Conservation (phyloP, 805 yeast genomes). For the Cyberlindnera suaveolens region DNA sequence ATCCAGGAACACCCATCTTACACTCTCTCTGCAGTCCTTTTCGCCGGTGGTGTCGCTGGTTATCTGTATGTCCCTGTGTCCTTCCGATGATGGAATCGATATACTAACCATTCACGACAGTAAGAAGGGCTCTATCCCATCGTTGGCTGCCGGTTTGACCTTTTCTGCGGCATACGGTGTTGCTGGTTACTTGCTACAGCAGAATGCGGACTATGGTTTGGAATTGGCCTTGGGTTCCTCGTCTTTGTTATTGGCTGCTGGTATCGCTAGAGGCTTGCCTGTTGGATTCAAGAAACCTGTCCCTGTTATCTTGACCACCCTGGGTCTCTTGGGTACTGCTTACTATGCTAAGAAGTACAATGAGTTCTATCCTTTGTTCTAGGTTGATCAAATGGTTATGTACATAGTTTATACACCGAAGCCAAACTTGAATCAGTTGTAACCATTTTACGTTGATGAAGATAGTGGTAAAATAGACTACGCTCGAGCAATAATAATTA, state of each 20-base stretch:
- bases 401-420: neutral
- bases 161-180: constrained; percentile 55
- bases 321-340: constrained; percentile 58
- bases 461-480: too few species aligned
- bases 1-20: constrained; percentile 68
- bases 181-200: constrained; percentile 68
- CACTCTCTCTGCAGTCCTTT: constrained; percentile 62
- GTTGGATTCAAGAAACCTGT: constrained; percentile 63
- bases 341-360: constrained; percentile 74
- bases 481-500: too few species aligned
- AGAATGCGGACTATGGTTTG: constrained; percentile 74
- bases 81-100: too few species aligned
- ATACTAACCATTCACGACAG: neutral
- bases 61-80: constrained; percentile 34
- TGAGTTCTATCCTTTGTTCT: constrained; percentile 49
- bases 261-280: constrained; percentile 62
- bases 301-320: constrained; percentile 55
- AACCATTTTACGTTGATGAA: too few species aligned
- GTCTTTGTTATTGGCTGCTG: constrained; percentile 58
- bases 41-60: constrained; percentile 69
- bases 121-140: constrained; percentile 59
- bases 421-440: too few species aligned
- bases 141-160: constrained; percentile 69
- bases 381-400: neutral
- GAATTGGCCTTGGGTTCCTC: constrained; percentile 76